Conservation (phyloP, 2,329 filamentous ascomycete species). For the Fusarium clavum region DNA sequence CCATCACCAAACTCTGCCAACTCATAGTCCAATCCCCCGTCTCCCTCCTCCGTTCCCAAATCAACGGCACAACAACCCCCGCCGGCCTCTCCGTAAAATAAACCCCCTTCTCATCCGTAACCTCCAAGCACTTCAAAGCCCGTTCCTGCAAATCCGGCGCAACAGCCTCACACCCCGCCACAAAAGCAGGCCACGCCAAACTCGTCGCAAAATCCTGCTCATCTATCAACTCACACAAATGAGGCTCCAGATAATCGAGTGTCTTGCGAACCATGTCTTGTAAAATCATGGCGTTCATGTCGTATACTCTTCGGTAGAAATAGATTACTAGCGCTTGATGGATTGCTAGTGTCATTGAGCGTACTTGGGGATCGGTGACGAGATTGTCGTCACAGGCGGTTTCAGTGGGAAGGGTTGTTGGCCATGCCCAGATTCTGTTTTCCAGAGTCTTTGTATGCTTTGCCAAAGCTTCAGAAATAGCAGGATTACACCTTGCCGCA, state of each 20-base stretch:
- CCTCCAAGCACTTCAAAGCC: constrained; percentile 38
- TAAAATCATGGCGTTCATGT: constrained; percentile 53
- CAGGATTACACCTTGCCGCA: constrained; percentile 36
- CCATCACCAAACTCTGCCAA: constrained; percentile 43
- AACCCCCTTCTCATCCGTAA: constrained; percentile 47
- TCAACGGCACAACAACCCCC: constrained; percentile 43
- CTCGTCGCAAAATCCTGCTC: constrained; percentile 54
- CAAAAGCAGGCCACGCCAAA: constrained; percentile 58
- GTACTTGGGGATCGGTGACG: constrained; percentile 35
- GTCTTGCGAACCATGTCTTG: constrained; percentile 54
- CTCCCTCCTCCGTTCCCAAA: constrained; percentile 47
- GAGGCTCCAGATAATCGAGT: constrained; percentile 52
- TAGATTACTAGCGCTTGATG: constrained; percentile 58
- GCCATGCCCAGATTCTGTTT: constrained; percentile 50
- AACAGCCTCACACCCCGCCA: constrained; percentile 57
- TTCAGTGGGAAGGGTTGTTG: constrained; percentile 8
- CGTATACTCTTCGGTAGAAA: constrained; percentile 57
- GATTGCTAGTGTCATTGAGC: constrained; percentile 50
- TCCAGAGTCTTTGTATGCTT: constrained; percentile 50
- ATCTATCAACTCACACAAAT: constrained; percentile 48
- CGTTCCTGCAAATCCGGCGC: constrained; percentile 50
- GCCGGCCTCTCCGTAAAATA: constrained; percentile 47
- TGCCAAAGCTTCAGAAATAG: constrained; percentile 43
- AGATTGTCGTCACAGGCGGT: constrained; percentile 23
- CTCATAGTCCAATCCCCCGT: constrained; percentile 49